Evolutionary conservation across 139 green algal species (phyloP), one percentile per base, ranked within the genome.

Genomic region (Chlorella vulgaris): DNA sequence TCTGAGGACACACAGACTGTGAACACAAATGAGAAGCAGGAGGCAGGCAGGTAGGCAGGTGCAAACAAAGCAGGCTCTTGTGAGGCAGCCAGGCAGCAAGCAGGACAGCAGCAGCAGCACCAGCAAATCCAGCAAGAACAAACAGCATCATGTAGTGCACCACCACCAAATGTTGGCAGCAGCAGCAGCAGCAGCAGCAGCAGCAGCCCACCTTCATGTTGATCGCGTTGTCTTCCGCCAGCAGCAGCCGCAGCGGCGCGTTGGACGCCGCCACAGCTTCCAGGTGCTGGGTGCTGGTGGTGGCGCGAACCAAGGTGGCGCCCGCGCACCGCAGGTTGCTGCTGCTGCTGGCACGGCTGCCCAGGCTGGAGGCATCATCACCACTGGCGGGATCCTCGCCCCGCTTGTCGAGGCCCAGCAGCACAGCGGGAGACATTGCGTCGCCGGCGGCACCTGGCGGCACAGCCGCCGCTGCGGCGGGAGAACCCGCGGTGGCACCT

Each of bases 171-270:
- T n/a, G 5, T 65, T 8, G 18, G 18, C 55, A n/a, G 18, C 55
- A 15, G 18, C 55, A 5, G 21, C 4, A 50, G 36, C 35, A 71
- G 36, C 65, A 43, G 2, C 55, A 51, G 2, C 31, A 2, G 31
- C 29, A 39, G 33, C 39, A 39, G 18, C 67, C 21, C 65, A 89
- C 87, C 86, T 94, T 92, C 88, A 95, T 93, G 85, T 96, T 96
- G 81, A 96, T 95, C 10, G 85, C 74, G 74, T 96, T 96, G 87
- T 96, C 93, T 79, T 96, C 93, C 1, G 90, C 93, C 4, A 96
- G 79, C 75, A 96, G 76, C 42, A 96, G 87, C 31, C 88, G 87
- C 65, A 84, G 60, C 24, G 58, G 29, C 7, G 53, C 36, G 73
- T 53, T 31, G 1, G 43, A 42, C 15, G 69, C 69, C 43, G 43